Base-by-base conservation (phyloP, 2,329 filamentous ascomycete genomes). In the Nemania diffusa region DNA sequence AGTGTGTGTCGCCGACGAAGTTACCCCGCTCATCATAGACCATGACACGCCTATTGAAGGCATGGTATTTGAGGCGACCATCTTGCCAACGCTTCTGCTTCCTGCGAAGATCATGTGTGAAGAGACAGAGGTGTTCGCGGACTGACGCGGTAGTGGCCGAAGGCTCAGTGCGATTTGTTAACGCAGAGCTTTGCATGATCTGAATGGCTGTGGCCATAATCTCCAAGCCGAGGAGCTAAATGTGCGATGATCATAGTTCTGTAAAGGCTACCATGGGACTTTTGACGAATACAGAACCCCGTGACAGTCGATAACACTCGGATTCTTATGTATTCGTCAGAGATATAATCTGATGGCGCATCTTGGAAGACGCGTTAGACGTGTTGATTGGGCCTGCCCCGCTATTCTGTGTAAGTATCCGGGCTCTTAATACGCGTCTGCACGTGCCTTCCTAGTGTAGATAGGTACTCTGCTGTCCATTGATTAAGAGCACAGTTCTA, bases 61-160 rank as follows among this genome's bases (percentile, higher is more conserved):
- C 91, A 76, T 97, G 94, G 71, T 91, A 97, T 71, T 91, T 92
- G 68, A 97, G 87, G 58, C 89, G 89, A 40, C 95, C 94, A 90
- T 97, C 94, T 75, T 97, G 93, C 94, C 94, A 97, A 68, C 92
- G 85, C 78, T 97, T 97, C 73, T 93, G 90, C 81, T 97, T 97
- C 63, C 92, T 89, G 58, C 90, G 89, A 48, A 97, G 79, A 76
- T 97, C 94, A 76, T 92, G 89, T 1, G 94, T 97, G 79, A 92
- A 97, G 4, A 97, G 88, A 78, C 94, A 97, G 69, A 88, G 86
- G 78, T 91, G 97, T 75, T 97, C 93, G 75, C 92, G 83, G 44
- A 97, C 93, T 0, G 87, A 84, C 1, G 94, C 93, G 24, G 72
- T 75, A 53, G 69, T 76, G 37, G 64, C 60, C 15, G 69, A 50